Percentiles rank a stretch among this genome's conserved stretches.
phyloP scores from a whole-genome alignment of 352 stramenopile genomes.

The Aphanomyces stellatus region DNA sequence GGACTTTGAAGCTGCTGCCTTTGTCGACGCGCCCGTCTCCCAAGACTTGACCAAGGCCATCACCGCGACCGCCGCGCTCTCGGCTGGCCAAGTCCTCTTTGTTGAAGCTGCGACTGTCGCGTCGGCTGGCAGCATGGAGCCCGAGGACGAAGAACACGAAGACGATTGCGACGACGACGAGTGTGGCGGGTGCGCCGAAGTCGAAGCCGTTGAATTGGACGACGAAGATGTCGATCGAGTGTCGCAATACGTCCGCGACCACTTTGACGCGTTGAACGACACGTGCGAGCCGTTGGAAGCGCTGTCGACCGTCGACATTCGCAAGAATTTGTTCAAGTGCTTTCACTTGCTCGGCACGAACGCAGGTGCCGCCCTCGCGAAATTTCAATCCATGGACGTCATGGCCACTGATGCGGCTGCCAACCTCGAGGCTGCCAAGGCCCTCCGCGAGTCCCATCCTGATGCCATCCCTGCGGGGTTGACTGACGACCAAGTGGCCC shows the following conservation, averaged over 20 bases:
- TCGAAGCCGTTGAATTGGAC: neutral
- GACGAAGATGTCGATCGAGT: neutral
- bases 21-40: neutral
- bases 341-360: neutral
- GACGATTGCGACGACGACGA: slow-evolving; percentile 7
- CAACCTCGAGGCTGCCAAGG: slow-evolving; percentile 30
- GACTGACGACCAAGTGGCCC: slow-evolving; percentile 49
- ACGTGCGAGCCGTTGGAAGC: neutral
- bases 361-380: neutral
- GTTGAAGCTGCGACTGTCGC: slow-evolving; percentile 58
- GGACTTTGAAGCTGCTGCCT: neutral
- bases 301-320: neutral
- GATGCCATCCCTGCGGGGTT: slow-evolving; percentile 50
- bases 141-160: too few species aligned
- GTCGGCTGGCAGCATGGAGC: neutral
- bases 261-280: neutral
- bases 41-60: neutral
- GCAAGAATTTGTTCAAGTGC: slow-evolving; percentile 8
- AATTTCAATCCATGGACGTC: neutral
- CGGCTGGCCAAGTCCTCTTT: slow-evolving; percentile 60
- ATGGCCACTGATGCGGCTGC: slow-evolving; percentile 12
- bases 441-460: slow-evolving; percentile 35
- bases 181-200: neutral
- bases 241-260: neutral
- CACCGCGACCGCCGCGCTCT: slow-evolving; percentile 23